These are phyloP conservation scores for Hypoxylon perforatum DNA, from an alignment of 495 filamentous ascomycete genomes.

Conservation along the genomic window DNA sequence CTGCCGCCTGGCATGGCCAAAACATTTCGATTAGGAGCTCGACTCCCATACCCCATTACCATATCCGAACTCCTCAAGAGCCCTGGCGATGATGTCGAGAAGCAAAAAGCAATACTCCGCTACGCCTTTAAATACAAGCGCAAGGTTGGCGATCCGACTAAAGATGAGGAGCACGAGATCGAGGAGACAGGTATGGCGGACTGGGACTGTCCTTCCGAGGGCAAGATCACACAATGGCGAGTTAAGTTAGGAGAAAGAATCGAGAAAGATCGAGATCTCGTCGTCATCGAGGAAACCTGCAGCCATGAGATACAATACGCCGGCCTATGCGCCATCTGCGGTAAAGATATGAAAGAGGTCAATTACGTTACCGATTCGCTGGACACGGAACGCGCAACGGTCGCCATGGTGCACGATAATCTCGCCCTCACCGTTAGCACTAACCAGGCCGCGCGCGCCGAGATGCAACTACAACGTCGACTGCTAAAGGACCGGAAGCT, in stretches of 20 bases:
- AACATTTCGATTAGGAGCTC: constrained; percentile 61
- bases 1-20: constrained; percentile 45
- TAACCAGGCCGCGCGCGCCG: constrained; percentile 79
- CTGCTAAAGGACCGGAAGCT: constrained; percentile 83
- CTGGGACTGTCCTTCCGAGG: constrained; percentile 86
- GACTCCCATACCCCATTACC: constrained; percentile 93
- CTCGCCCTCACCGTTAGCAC: constrained; percentile 78
- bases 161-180: constrained; percentile 66
- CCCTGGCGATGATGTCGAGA: constrained; percentile 76
- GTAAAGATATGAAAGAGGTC: constrained; percentile 92
- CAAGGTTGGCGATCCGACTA: constrained; percentile 77
- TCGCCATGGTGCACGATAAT: constrained; percentile 94
- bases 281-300: constrained; percentile 91
- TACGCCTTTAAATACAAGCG: constrained; percentile 83
- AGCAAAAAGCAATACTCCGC: constrained; percentile 79
- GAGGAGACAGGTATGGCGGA: constrained; percentile 74
- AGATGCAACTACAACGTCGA: constrained; percentile 86
- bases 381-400: constrained; percentile 81
- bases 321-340: constrained; percentile 90
- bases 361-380: constrained; percentile 62
- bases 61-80: constrained; percentile 85
- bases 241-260: constrained; percentile 79
- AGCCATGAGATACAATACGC: constrained; percentile 89
- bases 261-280: constrained; percentile 64
- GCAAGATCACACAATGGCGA: constrained; percentile 78